These are phyloP conservation scores for Echites panduratus DNA, from an alignment of 257 asterid genomes.

Conservation along the genomic window DNA sequence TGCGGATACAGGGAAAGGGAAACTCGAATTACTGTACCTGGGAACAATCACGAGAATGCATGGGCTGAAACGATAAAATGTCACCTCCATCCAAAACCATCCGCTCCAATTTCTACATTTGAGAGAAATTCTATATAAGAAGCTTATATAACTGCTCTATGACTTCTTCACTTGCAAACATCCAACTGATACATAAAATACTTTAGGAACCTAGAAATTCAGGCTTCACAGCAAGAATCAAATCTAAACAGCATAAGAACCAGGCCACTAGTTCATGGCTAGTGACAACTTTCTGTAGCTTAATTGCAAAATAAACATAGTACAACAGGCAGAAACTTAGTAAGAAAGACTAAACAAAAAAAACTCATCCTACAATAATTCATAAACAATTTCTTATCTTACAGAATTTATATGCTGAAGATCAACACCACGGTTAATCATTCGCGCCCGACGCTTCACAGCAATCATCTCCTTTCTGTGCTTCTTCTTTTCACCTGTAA, in stretches of 20 bases:
- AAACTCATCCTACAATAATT: not conserved
- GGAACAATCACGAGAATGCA: slow-evolving; percentile 86
- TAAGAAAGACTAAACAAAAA: no score
- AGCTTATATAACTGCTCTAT: not conserved
- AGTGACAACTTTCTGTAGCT: no score
- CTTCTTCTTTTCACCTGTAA: slow-evolving; percentile 86
- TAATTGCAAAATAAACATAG: not conserved
- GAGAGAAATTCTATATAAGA: slow-evolving; percentile 15
- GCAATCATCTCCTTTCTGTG: slow-evolving; percentile 79
- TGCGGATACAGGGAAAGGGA: not conserved
- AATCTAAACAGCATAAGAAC: not conserved
- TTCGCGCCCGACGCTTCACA: slow-evolving; percentile 73
- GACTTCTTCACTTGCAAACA: not conserved
- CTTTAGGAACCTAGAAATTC: not conserved
- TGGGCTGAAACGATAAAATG: slow-evolving; percentile 73
- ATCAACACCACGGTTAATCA: slow-evolving; percentile 82
- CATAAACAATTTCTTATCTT: slow-evolving; percentile 18
- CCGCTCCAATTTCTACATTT: slow-evolving; percentile 64
- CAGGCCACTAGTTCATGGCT: no score
- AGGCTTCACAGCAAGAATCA: not conserved
- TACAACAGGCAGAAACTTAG: not conserved
- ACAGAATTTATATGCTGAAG: slow-evolving; percentile 80
- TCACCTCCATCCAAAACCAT: slow-evolving; percentile 75
- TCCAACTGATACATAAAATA: not conserved
- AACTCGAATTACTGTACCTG: slow-evolving; percentile 47